These are phyloP conservation scores for Antitrichia curtipendula DNA, from an alignment of 225 moss, liverwort and hornwort genomes.

Conservation along the genomic window DNA sequence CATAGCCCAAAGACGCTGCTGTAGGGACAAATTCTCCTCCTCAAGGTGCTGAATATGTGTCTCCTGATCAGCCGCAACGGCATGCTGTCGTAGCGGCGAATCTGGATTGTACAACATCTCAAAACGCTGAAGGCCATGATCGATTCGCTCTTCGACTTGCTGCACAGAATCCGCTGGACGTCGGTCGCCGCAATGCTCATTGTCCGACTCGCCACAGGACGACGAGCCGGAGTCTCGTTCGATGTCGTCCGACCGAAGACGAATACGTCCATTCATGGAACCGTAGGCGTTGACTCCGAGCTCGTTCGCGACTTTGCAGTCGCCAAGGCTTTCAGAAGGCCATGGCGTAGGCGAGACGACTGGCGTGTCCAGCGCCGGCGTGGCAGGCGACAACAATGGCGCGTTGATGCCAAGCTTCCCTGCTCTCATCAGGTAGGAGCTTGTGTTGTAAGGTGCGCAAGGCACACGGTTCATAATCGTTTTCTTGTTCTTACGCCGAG, in stretches of 20 bases:
- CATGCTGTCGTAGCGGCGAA: conserved; percentile 12
- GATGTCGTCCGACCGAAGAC: conserved; percentile 39
- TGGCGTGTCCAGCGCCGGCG: conserved; percentile 41
- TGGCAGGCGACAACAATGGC: conserved; percentile 46
- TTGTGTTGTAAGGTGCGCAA: conserved; percentile 59
- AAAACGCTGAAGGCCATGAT: conserved; percentile 47
- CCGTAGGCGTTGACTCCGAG: conserved; percentile 54
- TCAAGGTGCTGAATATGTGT: conserved; percentile 39
- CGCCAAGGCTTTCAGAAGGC: conserved; percentile 36
- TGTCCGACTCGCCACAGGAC: conserved; percentile 39
- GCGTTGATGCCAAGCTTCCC: conserved; percentile 71
- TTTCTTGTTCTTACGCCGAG: conserved; percentile 41
- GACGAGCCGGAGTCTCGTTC: conserved; percentile 31
- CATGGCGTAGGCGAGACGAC: conserved; percentile 45
- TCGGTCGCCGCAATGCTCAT: conserved; percentile 26
- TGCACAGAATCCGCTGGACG: conserved; percentile 37
- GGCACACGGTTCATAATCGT: conserved; percentile 39
- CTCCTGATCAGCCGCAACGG: conserved; percentile 32
- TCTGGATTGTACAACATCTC: conserved; percentile 38
- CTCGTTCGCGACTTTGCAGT: conserved; percentile 49
- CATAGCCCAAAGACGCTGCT: conserved; percentile 49
- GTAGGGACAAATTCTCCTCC: conserved; percentile 45
- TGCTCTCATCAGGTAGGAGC: conserved; percentile 63
- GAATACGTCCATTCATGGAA: conserved; percentile 50
- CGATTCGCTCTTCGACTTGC: conserved; percentile 52